phyloP scores from a whole-genome alignment of 2,329 filamentous ascomycete genomes.

The Cladosporium sp. region DNA sequence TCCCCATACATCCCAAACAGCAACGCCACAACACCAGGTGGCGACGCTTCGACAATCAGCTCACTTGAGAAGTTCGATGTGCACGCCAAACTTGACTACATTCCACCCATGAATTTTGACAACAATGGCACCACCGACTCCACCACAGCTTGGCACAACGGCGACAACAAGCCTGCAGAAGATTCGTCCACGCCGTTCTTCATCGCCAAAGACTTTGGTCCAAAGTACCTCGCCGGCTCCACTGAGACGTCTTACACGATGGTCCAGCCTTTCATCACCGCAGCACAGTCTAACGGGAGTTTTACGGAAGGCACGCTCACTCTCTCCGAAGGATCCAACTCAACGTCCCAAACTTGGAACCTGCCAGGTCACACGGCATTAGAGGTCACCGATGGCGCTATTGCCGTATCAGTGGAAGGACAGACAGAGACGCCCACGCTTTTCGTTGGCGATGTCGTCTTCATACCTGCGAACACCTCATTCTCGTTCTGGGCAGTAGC shows the following conservation, averaged over 20 bases:
- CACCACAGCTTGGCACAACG: neutral
- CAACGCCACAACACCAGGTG: constrained; percentile 26
- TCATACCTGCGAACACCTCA: neutral
- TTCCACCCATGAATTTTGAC: constrained; percentile 28
- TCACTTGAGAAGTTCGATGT: constrained; percentile 25
- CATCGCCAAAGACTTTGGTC: constrained; percentile 42
- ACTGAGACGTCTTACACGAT: constrained; percentile 36
- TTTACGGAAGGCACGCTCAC: constrained; percentile 45
- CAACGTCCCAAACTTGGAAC: constrained; percentile 21
- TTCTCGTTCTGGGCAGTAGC: neutral
- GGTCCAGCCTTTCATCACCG: constrained; percentile 42
- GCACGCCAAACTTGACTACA: constrained; percentile 36
- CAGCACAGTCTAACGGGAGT: constrained; percentile 36
- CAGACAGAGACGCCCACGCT: neutral
- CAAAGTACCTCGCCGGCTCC: constrained; percentile 41
- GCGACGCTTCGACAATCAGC: constrained; percentile 31
- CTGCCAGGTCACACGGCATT: constrained; percentile 23
- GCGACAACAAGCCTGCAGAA: neutral
- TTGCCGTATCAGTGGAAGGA: neutral
- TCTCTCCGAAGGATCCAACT: constrained; percentile 28
- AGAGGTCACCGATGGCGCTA: neutral
- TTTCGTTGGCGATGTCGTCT: neutral
- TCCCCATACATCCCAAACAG: constrained; percentile 37
- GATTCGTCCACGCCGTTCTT: neutral
- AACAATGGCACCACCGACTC: neutral